Base-by-base conservation (phyloP, 495 filamentous ascomycete genomes). In the Collariella sp. region DNA sequence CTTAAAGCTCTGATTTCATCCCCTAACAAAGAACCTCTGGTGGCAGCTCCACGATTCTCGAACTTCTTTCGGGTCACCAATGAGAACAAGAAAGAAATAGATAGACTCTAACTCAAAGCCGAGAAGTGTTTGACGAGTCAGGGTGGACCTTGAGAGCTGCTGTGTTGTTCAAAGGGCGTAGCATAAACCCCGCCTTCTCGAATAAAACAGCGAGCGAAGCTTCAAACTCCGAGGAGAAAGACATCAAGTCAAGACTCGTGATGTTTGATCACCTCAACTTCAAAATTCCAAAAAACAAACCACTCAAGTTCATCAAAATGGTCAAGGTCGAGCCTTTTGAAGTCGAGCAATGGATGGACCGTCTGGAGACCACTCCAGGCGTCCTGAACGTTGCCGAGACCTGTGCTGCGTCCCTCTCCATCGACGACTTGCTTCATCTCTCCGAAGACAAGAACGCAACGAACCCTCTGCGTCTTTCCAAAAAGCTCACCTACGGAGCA, bases 291-390 rank as follows among this genome's bases (percentile, higher is more conserved):
- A n/a, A n/a, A n/a, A n/a, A n/a, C n/a, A n/a, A n/a, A n/a, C n/a
- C n/a, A n/a, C n/a, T n/a, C n/a, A n/a, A n/a, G 20, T 5, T 33
- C 12, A 23, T 12, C 62, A 72, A 42, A 19, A 88, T 89, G 83
- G 85, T 89, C 26, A 77, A 82, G 58, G 78, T 90, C 57, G 70
- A 79, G 45, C 70, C 78, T 16, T 95, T 94, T 65, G 81, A 82
- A 20, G 85, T 94, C 12, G 88, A 95, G 71, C 82, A 94, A 82
- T 96, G 89, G 88, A 95, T 96, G 89, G 86, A 93, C 76, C 72
- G 78, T 48, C 83, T 90, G 67, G 88, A 96, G 60, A 79, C 65
- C 9, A 83, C 77, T 5, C 75, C 73, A 0, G 83, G 82, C 13
- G 84, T 85, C 26, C 80, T 89, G 66, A 94, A 95, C 65, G 80